Conservation (phyloP, 164 flowering plant genomes). For the Stephania yunnanensis region DNA sequence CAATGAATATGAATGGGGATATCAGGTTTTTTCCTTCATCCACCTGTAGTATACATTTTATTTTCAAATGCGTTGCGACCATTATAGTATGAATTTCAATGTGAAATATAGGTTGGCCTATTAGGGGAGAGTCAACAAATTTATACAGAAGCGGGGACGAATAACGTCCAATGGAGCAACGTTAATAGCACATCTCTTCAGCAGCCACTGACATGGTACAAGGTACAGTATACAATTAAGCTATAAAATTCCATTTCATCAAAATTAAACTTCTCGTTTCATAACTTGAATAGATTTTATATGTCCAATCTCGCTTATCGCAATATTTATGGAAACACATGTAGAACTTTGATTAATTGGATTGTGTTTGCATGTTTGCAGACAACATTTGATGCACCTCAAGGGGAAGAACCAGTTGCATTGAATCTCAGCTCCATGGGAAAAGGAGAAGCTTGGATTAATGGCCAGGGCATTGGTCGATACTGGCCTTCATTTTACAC, state of each 20-base stretch:
- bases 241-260: no score
- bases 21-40: conserved; percentile 34
- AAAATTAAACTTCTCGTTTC: no score
- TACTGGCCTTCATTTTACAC: conserved; percentile 61
- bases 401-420: conserved; percentile 43
- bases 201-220: conserved; percentile 48
- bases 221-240: conserved; percentile 22
- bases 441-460: conserved; percentile 79
- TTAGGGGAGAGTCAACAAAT: conserved; percentile 34
- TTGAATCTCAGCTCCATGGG: conserved; percentile 57
- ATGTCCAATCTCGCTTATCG: no score
- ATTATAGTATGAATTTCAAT: background rate
- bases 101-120: conserved; percentile 37
- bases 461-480: conserved; percentile 69
- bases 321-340: no score
- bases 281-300: no score
- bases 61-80: background rate
- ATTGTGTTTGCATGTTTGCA: conserved; percentile 22
- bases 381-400: conserved; percentile 53
- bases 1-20: conserved; percentile 41
- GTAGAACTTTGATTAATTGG: conserved; percentile 17
- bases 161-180: conserved; percentile 29
- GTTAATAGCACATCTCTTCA: background rate
- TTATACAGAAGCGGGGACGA: conserved; percentile 18
- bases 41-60: background rate